A percentile compares a stretch with the other conserved stretches of the same genome.
Conservation (phyloP, 2,329 filamentous ascomycete species). For the Pseudogymnoascus sp. region DNA sequence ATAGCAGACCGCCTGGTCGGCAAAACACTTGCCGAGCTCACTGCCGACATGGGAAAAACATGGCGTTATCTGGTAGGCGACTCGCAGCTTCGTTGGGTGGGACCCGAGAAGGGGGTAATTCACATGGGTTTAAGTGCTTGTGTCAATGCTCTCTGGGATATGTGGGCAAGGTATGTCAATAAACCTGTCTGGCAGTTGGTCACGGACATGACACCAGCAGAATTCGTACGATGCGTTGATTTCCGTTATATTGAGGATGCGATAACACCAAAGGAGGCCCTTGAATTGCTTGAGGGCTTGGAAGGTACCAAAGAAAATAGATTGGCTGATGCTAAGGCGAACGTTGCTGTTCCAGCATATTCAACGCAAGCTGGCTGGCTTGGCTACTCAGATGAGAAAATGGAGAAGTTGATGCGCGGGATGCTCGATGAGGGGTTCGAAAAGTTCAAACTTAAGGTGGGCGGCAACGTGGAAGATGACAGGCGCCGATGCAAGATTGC, state of each 20-base stretch:
- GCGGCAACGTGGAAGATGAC: slow-evolving; percentile 65
- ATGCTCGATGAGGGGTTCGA: slow-evolving; percentile 69
- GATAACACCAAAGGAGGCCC: slow-evolving; percentile 77
- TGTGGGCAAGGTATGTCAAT: slow-evolving; percentile 80
- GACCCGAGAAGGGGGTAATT: slow-evolving; percentile 88
- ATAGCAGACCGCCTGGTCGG: slow-evolving; percentile 69
- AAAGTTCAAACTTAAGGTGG: slow-evolving; percentile 91
- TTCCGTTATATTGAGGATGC: slow-evolving; percentile 93
- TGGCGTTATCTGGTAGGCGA: slow-evolving; percentile 91
- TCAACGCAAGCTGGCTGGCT: slow-evolving; percentile 88
- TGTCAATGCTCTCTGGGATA: slow-evolving; percentile 87
- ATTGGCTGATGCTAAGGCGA: slow-evolving; percentile 64
- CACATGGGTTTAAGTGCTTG: slow-evolving; percentile 84
- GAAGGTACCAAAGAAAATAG: slow-evolving; percentile 63
- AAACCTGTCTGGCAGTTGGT: slow-evolving; percentile 91
- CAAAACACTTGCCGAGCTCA: slow-evolving; percentile 68
- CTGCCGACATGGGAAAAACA: slow-evolving; percentile 75
- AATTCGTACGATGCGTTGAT: slow-evolving; percentile 82
- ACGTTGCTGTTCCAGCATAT: slow-evolving; percentile 77
- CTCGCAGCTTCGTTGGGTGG: slow-evolving; percentile 87
- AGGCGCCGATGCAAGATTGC: slow-evolving; percentile 64
- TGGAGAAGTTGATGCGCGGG: slow-evolving; percentile 66
- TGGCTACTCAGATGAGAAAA: slow-evolving; percentile 83
- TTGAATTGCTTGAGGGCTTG: slow-evolving; percentile 59
- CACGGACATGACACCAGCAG: slow-evolving; percentile 80